A percentile compares a stretch with the other conserved stretches of the same genome.
Conservation (phyloP, 345 rosid genomes). For the Luvunga scandens region DNA sequence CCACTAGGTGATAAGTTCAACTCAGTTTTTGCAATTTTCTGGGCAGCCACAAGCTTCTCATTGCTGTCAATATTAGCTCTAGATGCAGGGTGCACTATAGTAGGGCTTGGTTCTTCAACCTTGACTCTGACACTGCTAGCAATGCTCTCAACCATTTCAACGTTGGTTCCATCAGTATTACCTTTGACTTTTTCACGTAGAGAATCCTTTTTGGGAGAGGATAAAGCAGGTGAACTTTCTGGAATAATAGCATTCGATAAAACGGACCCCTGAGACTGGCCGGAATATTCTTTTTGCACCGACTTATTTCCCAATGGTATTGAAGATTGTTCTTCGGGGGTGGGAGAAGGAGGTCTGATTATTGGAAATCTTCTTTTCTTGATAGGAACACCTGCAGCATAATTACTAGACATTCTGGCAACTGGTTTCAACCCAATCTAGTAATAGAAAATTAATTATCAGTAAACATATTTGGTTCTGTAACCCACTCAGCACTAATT, state of each 20-base stretch:
- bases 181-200: constrained; percentile 14
- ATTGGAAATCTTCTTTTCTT: constrained; percentile 74
- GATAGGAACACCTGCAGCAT: constrained; percentile 66
- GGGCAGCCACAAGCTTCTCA: constrained; percentile 25
- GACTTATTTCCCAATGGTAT: constrained; percentile 13
- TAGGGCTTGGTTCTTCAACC: constrained; percentile 29
- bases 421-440: constrained; percentile 51
- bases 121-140: constrained; percentile 23
- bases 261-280: constrained; percentile 28
- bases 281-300: constrained; percentile 17
- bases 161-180: constrained; percentile 11
- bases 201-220: constrained; percentile 20
- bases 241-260: constrained; percentile 25
- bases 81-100: constrained; percentile 22
- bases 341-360: constrained; percentile 42
- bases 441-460: constrained; percentile 29
- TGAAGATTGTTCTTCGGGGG: constrained; percentile 31
- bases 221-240: constrained; percentile 25
- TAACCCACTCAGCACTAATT: constrained; percentile 14
- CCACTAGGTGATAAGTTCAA: constrained; percentile 26
- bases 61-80: constrained; percentile 21
- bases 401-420: constrained; percentile 48
- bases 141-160: constrained; percentile 8
- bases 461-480: constrained; percentile 12
- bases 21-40: constrained; percentile 25